These are phyloP conservation scores for Sphaerulina musiva DNA, from an alignment of 2,329 filamentous ascomycete species.

Conservation along the genomic window DNA sequence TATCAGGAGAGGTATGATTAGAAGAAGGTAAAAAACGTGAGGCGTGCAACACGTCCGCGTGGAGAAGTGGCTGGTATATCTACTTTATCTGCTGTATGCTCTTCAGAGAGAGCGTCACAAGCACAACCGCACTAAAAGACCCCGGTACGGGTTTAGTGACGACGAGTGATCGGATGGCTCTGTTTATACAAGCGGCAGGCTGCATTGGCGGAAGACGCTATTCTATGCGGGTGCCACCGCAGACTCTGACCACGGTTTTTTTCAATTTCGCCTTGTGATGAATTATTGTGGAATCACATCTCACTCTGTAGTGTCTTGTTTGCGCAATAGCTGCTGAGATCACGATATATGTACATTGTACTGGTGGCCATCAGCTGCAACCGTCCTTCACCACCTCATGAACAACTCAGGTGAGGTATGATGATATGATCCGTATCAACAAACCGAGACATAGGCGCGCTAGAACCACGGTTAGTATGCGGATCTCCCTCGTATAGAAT, in stretches of 20 bases:
- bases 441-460: background rate
- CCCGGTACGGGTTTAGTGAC: constrained; percentile 1
- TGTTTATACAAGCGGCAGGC: background rate
- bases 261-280: background rate
- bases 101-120: constrained; percentile 3
- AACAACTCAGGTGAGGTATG: no score
- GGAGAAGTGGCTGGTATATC: constrained; percentile 5
- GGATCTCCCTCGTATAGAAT: background rate
- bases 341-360: no score
- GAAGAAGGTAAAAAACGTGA: constrained; percentile 5
- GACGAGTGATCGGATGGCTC: background rate
- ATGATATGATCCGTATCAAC: background rate
- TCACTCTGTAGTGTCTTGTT: no score
- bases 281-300: background rate
- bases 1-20: constrained; percentile 3
- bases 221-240: constrained; percentile 11
- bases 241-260: background rate
- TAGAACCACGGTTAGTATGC: background rate
- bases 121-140: background rate
- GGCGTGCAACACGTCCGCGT: background rate
- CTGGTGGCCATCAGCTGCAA: no score
- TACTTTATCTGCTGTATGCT: background rate
- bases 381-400: no score
- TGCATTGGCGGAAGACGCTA: constrained; percentile 1
- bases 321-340: no score